Conservation (phyloP, 805 yeast species). For the Vanderwaltozyma verrucispora region DNA sequence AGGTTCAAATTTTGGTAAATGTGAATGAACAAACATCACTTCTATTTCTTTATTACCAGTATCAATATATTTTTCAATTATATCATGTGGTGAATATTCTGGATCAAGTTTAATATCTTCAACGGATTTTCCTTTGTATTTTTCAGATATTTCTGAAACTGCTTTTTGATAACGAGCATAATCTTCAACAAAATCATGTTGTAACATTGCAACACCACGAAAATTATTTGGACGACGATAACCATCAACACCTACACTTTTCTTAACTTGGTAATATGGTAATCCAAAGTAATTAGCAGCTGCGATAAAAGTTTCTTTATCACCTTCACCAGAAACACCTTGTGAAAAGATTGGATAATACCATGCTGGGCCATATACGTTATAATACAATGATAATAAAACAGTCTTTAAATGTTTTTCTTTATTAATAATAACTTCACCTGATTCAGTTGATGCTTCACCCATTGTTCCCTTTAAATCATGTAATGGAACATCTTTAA, state of each 20-base stretch:
- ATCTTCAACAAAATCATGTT: constrained; percentile 58
- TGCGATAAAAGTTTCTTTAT: constrained; percentile 62
- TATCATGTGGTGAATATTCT: constrained; percentile 3
- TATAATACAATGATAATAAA: constrained; percentile 54
- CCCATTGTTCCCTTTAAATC: constrained; percentile 57
- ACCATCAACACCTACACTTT: constrained; percentile 33
- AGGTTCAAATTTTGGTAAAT: constrained; percentile 33
- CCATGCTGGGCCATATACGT: constrained; percentile 54
- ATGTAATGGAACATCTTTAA: constrained; percentile 37
- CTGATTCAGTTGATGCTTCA: constrained; percentile 65
- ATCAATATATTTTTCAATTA: constrained; percentile 6
- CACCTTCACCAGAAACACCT: constrained; percentile 77
- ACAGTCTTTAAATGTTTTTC: constrained; percentile 48
- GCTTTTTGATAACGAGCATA: constrained; percentile 23
- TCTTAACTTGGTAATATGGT: constrained; percentile 39
- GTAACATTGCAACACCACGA: constrained; percentile 70
- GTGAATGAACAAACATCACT: constrained; percentile 32
- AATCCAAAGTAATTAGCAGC: constrained; percentile 43
- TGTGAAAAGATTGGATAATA: constrained; percentile 66
- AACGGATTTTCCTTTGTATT: constrained; percentile 5
- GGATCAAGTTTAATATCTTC: constrained; percentile 2
- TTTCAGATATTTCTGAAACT: constrained; percentile 8
- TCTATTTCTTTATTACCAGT: constrained; percentile 8
- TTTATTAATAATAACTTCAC: constrained; percentile 60
- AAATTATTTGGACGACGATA: constrained; percentile 31